These are phyloP conservation scores for Daldinia sp. DNA, from an alignment of 2,329 filamentous ascomycete species.

Conservation along the genomic window DNA sequence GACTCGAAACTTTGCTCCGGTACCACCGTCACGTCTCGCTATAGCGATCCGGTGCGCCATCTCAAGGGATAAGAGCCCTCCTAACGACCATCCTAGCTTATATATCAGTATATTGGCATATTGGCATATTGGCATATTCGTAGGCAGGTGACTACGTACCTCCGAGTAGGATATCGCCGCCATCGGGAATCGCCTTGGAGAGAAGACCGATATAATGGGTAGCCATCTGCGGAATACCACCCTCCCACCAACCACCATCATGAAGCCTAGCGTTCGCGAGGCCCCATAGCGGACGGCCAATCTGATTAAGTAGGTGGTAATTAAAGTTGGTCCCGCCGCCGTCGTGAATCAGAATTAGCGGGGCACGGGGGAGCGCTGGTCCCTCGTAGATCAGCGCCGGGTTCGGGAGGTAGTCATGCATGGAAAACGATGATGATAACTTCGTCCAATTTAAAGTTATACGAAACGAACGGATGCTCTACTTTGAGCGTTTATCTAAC, in stretches of 20 bases:
- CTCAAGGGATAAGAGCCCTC: conserved; percentile 65
- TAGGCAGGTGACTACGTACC: conserved; percentile 48
- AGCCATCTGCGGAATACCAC: conserved; percentile 68
- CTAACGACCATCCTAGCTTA: conserved; percentile 64
- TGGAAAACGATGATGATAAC: background rate
- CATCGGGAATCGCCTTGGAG: conserved; percentile 53
- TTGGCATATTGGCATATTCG: background rate
- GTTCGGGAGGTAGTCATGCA: conserved; percentile 42
- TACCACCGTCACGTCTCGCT: conserved; percentile 44
- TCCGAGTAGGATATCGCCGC: conserved; percentile 62
- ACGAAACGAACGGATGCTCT: background rate
- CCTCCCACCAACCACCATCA: conserved; percentile 61
- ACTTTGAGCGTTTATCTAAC: background rate
- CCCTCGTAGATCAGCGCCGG: conserved; percentile 50
- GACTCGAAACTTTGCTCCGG: conserved; percentile 53
- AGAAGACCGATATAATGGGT: conserved; percentile 62
- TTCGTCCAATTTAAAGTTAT: background rate
- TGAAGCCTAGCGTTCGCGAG: conserved; percentile 67
- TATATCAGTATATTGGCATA: background rate
- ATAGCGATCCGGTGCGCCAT: conserved; percentile 59
- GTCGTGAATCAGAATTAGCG: conserved; percentile 70
- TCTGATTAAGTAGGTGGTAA: conserved; percentile 65
- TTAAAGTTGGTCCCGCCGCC: conserved; percentile 70
- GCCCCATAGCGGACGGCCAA: conserved; percentile 64
- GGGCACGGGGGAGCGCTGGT: conserved; percentile 50